Conservation (phyloP, 208 protist species). For the Trypanosoma avium region DNA sequence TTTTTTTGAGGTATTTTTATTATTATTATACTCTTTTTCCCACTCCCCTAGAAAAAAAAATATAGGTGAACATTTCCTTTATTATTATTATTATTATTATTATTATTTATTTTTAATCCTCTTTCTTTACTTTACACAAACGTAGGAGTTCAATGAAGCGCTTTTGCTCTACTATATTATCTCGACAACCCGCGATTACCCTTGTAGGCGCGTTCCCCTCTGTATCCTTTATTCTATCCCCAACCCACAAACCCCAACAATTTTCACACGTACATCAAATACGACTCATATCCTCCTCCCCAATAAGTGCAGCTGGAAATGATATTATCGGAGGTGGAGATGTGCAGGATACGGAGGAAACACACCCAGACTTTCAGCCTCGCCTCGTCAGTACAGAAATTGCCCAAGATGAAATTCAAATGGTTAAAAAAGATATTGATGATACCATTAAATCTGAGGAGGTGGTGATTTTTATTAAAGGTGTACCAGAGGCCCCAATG, state of each 20-base stretch:
- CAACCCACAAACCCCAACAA: not conserved
- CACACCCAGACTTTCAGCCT: constrained; percentile 88
- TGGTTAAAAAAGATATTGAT: constrained; percentile 88
- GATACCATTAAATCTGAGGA: constrained; percentile 89
- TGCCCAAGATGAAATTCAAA: constrained; percentile 72
- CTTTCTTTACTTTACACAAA: not conserved
- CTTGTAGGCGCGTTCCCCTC: not conserved
- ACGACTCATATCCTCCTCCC: not conserved
- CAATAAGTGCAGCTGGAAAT: not conserved
- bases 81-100: not conserved
- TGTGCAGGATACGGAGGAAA: constrained; percentile 70
- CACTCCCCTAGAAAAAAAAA: too few species aligned
- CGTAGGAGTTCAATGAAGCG: constrained; percentile 9
- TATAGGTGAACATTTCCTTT: too few species aligned
- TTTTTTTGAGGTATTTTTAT: too few species aligned
- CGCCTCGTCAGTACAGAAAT: constrained; percentile 64
- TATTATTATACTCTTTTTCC: too few species aligned
- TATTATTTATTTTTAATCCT: constrained; percentile 1
- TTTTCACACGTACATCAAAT: not conserved
- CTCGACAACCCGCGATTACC: not conserved
- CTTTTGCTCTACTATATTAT: constrained; percentile 15
- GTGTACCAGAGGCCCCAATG: constrained; percentile 92
- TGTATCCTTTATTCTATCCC: not conserved
- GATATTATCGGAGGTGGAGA: constrained; percentile 34
- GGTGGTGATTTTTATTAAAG: constrained; percentile 97